A percentile compares a stretch with the other conserved stretches of the same genome.
phyloP scores from a whole-genome alignment of 2,329 filamentous ascomycete species.

The Pseudocercospora crystallina region DNA sequence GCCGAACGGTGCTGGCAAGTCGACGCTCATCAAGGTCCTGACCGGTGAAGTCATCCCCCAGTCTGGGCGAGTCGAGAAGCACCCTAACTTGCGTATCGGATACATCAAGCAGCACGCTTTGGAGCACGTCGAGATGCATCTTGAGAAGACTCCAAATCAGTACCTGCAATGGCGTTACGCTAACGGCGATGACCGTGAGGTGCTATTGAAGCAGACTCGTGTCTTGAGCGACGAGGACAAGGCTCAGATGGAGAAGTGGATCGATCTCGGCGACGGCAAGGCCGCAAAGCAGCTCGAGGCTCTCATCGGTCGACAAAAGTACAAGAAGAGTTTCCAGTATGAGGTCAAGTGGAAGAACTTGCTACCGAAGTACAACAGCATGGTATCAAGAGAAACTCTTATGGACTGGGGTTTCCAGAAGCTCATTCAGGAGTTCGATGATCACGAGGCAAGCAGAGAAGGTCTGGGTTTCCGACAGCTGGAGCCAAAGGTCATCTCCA shows the following conservation, averaged over 20 bases:
- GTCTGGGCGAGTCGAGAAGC: conserved; percentile 88
- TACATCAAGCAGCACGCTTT: conserved; percentile 99
- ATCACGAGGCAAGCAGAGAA: conserved; percentile 97
- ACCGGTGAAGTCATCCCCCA: conserved; percentile 89
- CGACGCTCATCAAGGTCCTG: conserved; percentile 94
- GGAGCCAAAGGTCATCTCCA: conserved; percentile 88
- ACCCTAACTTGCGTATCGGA: conserved; percentile 96
- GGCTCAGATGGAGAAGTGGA: conserved; percentile 84
- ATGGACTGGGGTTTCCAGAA: conserved; percentile 84
- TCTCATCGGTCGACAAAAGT: conserved; percentile 95
- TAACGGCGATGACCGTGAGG: conserved; percentile 94
- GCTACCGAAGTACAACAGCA: conserved; percentile 89
- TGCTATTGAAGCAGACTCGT: conserved; percentile 96
- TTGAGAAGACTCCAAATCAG: conserved; percentile 98
- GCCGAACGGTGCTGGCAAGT: conserved; percentile 96
- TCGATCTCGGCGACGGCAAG: conserved; percentile 82
- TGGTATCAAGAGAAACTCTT: conserved; percentile 90
- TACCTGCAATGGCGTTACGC: conserved; percentile 98
- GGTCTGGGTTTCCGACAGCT: conserved; percentile 94
- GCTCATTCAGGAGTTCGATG: conserved; percentile 95
- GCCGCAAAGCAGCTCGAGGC: conserved; percentile 76
- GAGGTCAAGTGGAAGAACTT: conserved; percentile 92
- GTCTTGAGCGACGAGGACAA: conserved; percentile 81
- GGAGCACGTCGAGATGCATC: conserved; percentile 98
- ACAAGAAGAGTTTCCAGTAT: conserved; percentile 98